Percentiles rank a stretch among this genome's conserved stretches.
Evolutionary conservation across 2,329 filamentous ascomycete species (phyloP).

Genomic region (Cordyceps fumosorosea): DNA sequence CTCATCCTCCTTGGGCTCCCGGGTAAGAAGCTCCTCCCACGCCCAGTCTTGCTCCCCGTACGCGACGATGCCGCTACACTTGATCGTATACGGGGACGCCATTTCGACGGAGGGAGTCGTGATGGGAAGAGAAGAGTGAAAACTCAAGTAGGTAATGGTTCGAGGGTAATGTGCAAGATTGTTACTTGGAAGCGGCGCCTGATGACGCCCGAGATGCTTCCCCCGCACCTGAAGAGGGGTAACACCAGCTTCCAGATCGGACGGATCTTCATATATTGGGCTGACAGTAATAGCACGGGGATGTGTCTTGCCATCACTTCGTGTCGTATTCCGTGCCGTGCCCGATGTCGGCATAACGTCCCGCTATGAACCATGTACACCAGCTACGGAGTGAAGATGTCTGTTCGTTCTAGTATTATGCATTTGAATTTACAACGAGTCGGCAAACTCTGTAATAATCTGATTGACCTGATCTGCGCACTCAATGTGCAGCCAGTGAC

Average conservation of each 20-base stretch:
- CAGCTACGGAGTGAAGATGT: too few relatives aligned
- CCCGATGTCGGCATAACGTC: background rate
- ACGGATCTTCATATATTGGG: background rate
- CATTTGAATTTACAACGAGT: background rate
- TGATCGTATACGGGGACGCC: background rate
- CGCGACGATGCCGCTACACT: slow-evolving; percentile 8
- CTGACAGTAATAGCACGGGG: background rate
- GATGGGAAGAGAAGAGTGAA: background rate
- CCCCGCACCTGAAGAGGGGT: background rate
- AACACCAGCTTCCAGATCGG: background rate
- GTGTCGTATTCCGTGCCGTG: background rate
- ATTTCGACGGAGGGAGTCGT: background rate
- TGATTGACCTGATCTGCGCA: slow-evolving; percentile 18
- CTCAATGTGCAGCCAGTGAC: slow-evolving; percentile 32
- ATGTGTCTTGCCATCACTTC: background rate
- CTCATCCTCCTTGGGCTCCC: slow-evolving; percentile 3
- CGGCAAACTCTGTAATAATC: slow-evolving; percentile 18
- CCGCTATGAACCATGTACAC: background rate
- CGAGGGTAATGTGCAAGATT: background rate
- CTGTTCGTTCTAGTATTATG: background rate
- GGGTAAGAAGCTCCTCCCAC: slow-evolving; percentile 1
- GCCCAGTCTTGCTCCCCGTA: slow-evolving; percentile 6
- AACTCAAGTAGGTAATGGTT: background rate
- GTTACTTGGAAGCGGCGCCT: background rate
- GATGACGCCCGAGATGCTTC: background rate